phyloP scores from a whole-genome alignment of 805 yeast species.

The Lipomyces oligophaga region DNA sequence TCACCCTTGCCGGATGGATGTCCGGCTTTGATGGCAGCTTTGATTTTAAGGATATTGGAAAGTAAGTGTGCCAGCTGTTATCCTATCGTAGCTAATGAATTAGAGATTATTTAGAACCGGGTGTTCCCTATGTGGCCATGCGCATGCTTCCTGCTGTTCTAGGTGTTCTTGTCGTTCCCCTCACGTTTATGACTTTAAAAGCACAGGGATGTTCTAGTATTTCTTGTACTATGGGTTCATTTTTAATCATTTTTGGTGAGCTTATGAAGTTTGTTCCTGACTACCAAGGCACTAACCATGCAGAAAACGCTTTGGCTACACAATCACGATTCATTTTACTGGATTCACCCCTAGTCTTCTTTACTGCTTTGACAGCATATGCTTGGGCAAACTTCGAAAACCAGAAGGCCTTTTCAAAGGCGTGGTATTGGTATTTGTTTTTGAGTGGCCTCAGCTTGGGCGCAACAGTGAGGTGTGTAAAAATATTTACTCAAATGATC shows the following conservation, averaged over 20 bases:
- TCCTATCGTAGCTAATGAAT: background rate
- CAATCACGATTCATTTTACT: constrained; percentile 54
- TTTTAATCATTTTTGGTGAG: constrained; percentile 49
- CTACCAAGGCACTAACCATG: background rate
- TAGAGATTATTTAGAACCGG: constrained; percentile 38
- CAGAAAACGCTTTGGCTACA: constrained; percentile 56
- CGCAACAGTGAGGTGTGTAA: constrained; percentile 39
- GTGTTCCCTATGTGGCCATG: constrained; percentile 52
- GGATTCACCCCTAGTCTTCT: constrained; percentile 45
- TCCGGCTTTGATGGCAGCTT: constrained; percentile 52
- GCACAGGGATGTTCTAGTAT: constrained; percentile 50
- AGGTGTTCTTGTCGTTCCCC: constrained; percentile 51
- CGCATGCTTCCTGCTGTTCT: constrained; percentile 55
- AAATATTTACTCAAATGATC: too few relatives aligned
- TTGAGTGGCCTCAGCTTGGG: constrained; percentile 52
- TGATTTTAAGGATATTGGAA: constrained; percentile 46
- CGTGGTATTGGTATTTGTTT: constrained; percentile 53
- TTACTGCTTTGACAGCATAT: constrained; percentile 47
- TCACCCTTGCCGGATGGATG: constrained; percentile 50
- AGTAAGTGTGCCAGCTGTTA: constrained; percentile 5
- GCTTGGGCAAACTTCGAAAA: constrained; percentile 50
- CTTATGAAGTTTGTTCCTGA: background rate
- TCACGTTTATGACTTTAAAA: constrained; percentile 55
- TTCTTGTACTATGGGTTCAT: constrained; percentile 50
- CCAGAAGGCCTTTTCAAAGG: constrained; percentile 42